Percentiles rank a stretch among this genome's conserved stretches.
phyloP scores from a whole-genome alignment of 75 land plant species.

The Picea glauca region DNA sequence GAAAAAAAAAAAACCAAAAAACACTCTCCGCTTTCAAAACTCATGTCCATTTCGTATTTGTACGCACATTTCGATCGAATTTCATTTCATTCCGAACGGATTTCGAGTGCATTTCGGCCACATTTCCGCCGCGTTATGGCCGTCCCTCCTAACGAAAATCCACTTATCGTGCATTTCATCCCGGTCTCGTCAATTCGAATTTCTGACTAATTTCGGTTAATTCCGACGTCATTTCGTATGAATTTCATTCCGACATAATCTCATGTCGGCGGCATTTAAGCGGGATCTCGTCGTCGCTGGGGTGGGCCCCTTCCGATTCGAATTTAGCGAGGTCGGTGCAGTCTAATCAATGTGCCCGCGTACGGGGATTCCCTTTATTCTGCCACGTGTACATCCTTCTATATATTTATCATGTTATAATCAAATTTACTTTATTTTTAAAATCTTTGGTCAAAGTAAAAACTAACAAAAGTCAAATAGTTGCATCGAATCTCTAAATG shows the following conservation, averaged over 20 bases:
- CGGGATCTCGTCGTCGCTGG: background rate
- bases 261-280: slow-evolving; percentile 8
- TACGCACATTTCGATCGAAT: background rate
- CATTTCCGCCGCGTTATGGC: slow-evolving; percentile 1
- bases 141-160: background rate
- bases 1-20: too few species aligned
- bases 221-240: slow-evolving; percentile 3
- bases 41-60: background rate
- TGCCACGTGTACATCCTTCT: too few species aligned
- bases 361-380: background rate
- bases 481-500: too few species aligned
- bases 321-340: background rate
- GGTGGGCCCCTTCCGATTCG: background rate
- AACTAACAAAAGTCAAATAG: too few species aligned
- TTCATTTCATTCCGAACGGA: slow-evolving; percentile 7
- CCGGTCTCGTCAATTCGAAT: background rate
- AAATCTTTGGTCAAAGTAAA: too few species aligned
- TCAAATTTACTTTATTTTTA: too few species aligned
- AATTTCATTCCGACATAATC: slow-evolving; percentile 12
- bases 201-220: background rate
- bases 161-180: background rate
- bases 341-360: background rate
- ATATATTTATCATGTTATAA: too few species aligned
- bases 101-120: slow-evolving; percentile 8
- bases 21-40: too few species aligned